Percentiles rank a stretch among this genome's conserved stretches.
Conservation (phyloP, 2,329 filamentous ascomycete species). For the Claviceps monticola region DNA sequence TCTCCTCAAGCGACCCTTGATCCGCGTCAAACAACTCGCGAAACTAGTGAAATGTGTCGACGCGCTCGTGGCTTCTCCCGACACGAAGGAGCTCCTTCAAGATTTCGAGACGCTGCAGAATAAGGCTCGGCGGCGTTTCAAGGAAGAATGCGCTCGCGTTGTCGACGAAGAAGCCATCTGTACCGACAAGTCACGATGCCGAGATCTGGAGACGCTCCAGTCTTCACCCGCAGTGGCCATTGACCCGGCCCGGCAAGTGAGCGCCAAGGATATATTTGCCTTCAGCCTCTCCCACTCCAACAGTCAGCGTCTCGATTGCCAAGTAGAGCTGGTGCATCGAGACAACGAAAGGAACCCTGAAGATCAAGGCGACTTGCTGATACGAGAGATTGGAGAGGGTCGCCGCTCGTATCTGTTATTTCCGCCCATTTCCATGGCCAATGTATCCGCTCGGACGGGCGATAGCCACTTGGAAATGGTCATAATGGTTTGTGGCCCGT, state of each 20-base stretch:
- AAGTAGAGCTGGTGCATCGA: slow-evolving; percentile 73
- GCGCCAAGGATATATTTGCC: slow-evolving; percentile 79
- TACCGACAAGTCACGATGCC: slow-evolving; percentile 67
- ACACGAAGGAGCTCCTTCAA: slow-evolving; percentile 24
- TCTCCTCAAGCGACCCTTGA: slow-evolving; percentile 74
- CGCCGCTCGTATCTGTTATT: slow-evolving; percentile 74
- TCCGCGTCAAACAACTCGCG: slow-evolving; percentile 74
- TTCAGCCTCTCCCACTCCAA: slow-evolving; percentile 77
- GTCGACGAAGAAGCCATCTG: slow-evolving; percentile 74
- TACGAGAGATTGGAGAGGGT: slow-evolving; percentile 72
- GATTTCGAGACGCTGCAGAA: slow-evolving; percentile 60
- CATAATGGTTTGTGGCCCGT: slow-evolving; percentile 69
- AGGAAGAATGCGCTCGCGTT: slow-evolving; percentile 55
- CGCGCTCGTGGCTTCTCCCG: slow-evolving; percentile 35
- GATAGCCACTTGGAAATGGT: slow-evolving; percentile 59
- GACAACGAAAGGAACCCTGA: slow-evolving; percentile 58
- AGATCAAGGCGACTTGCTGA: slow-evolving; percentile 69
- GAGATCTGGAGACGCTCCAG: slow-evolving; percentile 65
- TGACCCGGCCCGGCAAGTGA: slow-evolving; percentile 67
- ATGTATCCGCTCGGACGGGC: slow-evolving; percentile 68
- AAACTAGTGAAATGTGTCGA: slow-evolving; percentile 66
- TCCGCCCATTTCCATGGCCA: slow-evolving; percentile 61
- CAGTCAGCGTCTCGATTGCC: slow-evolving; percentile 79
- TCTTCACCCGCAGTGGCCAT: slow-evolving; percentile 57
- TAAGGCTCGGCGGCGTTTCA: slow-evolving; percentile 53